Base-by-base conservation (phyloP, 176 grass and related monocot genomes). In the Cocos nucifera region DNA sequence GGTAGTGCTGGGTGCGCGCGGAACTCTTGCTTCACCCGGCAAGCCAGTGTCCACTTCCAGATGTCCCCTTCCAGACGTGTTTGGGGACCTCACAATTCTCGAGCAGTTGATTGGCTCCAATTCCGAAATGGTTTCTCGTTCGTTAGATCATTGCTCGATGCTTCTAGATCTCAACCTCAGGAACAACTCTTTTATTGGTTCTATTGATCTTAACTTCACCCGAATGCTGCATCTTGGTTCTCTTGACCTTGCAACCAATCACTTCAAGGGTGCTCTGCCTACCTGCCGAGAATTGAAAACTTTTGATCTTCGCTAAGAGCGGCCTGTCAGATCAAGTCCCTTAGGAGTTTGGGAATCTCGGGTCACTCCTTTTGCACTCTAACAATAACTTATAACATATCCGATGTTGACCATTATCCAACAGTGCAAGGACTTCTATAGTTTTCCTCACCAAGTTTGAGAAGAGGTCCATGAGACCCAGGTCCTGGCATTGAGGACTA, bases 341-440 rank as follows among this genome's bases (percentile, higher is more conserved):
- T 0, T 25, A 75, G 25, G 74, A 59, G 22, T 95, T 82, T 58
- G 18, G 25, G 27, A 82, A 65, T 1, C 83, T 95, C 5, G 1
- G 20, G n/a, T 90, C 86, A 0, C 86, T n/a, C 90, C 17, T 72
- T 6, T 66, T 87, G 52, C 83, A 87, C 26, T 95, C 90, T 0
- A 95, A 95, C 71, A 95, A 95, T 75, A 95, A 77, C 83, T 73
- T 95, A 77, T 65, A 84, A 84, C 83, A 68, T 90, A 67, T 82
- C 80, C 0, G 44, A 71, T 71, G 1, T 66, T 95, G 21, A 4
- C 1, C 2, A 72, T 80, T 23, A 77, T 95, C 4, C 49, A 69
- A 19, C 66, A 21, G 16, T 90, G 86, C 69, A 79, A 65, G 51
- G 90, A n/a, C n/a, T n/a, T n/a, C n/a, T n/a, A n/a, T n/a, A n/a